phyloP scores from a whole-genome alignment of 768 basidiomycete genomes.

The Hericium alpestre region DNA sequence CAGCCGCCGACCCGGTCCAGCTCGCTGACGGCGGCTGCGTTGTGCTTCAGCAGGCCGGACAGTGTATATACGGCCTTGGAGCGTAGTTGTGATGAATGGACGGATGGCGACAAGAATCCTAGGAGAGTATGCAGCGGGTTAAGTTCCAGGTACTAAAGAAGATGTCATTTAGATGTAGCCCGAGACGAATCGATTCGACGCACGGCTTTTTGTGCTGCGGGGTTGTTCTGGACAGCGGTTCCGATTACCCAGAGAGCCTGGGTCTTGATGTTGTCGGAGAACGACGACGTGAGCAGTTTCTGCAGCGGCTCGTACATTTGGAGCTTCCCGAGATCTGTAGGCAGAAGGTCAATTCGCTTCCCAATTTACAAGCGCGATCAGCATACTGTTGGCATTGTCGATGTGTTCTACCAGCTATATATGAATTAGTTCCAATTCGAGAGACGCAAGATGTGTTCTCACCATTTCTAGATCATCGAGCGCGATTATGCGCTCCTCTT shows the following conservation, averaged over 20 bases:
- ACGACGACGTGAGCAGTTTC: constrained; percentile 38
- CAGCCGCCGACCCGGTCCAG: constrained; percentile 53
- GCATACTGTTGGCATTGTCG: constrained; percentile 79
- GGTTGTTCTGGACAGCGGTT: constrained; percentile 86
- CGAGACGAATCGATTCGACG: constrained; percentile 16
- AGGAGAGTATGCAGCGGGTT: constrained; percentile 60
- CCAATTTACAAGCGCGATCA: background rate
- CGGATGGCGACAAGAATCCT: constrained; percentile 46
- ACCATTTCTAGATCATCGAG: constrained; percentile 88
- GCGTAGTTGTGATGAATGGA: constrained; percentile 42
- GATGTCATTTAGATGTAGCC: background rate
- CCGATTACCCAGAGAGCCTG: constrained; percentile 81
- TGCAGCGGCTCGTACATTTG: constrained; percentile 75
- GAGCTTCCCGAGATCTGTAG: constrained; percentile 60
- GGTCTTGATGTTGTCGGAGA: constrained; percentile 50
- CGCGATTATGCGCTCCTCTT: constrained; percentile 53
- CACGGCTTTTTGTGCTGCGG: constrained; percentile 68
- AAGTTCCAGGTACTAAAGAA: constrained; percentile 45
- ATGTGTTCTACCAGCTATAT: constrained; percentile 73
- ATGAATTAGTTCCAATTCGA: background rate
- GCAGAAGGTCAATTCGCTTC: background rate
- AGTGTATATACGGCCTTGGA: constrained; percentile 79
- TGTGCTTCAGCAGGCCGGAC: constrained; percentile 73
- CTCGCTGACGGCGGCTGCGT: constrained; percentile 47
- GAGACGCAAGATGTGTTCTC: constrained; percentile 10